Evolutionary conservation across 2,329 filamentous ascomycete genomes (phyloP).

Genomic region (Trichoderma oligosporum): DNA sequence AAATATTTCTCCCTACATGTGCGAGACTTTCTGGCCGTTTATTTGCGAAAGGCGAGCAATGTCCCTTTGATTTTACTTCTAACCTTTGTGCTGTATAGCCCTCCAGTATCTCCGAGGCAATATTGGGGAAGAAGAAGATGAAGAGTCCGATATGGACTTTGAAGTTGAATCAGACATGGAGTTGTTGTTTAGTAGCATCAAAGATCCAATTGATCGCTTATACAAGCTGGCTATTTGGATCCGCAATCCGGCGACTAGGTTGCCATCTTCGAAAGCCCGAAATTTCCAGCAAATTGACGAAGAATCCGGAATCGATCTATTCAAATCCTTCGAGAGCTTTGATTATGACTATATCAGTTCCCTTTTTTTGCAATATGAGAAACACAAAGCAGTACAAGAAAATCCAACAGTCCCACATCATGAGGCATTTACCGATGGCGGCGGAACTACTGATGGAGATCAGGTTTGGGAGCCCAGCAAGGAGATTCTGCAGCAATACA

Average conservation of each 20-base stretch:
- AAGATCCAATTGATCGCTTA: constrained; percentile 12
- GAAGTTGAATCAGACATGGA: constrained; percentile 6
- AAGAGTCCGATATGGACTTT: neutral
- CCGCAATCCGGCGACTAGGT: constrained; percentile 7
- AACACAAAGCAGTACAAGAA: constrained; percentile 7
- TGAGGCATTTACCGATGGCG: neutral
- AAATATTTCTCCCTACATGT: too few species aligned
- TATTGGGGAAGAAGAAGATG: neutral
- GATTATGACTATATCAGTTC: constrained; percentile 7
- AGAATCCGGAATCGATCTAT: neutral
- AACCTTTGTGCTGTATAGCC: neutral
- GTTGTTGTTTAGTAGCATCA: neutral
- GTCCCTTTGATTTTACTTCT: neutral
- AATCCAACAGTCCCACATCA: neutral
- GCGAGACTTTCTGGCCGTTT: neutral
- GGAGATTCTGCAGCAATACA: neutral
- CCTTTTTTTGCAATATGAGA: constrained; percentile 14
- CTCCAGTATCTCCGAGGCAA: constrained; percentile 1
- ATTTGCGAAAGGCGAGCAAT: too few species aligned
- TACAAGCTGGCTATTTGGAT: constrained; percentile 17
- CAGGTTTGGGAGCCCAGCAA: constrained; percentile 6
- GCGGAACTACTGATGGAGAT: neutral
- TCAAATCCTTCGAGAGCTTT: neutral
- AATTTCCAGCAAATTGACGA: constrained; percentile 6
- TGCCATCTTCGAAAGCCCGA: constrained; percentile 4